These are phyloP conservation scores for Solanum hybrid DNA, from an alignment of 305 asterid species.

Conservation along the genomic window DNA sequence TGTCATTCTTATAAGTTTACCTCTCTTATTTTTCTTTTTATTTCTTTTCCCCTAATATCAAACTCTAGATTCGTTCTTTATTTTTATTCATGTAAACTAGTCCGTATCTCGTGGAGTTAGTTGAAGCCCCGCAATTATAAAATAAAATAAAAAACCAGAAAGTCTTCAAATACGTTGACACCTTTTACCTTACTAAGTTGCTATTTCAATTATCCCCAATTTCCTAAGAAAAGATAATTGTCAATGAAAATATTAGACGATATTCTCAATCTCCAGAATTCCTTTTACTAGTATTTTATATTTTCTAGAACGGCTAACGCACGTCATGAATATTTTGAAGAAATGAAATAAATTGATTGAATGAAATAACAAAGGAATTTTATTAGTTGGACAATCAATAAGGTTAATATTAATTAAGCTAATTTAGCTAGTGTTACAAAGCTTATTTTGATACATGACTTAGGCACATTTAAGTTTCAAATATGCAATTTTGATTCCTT, in stretches of 20 bases:
- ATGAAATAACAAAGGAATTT: not conserved
- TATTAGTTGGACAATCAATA: not conserved
- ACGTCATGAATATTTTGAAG: not conserved
- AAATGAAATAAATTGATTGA: not conserved
- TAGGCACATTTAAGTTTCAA: not conserved
- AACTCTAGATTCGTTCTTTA: not conserved
- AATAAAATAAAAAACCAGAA: not conserved
- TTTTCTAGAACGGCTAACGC: not conserved
- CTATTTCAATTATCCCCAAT: not conserved
- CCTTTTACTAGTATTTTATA: not conserved
- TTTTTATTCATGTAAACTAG: not conserved
- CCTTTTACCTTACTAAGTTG: not conserved
- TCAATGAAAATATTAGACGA: not conserved
- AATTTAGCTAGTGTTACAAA: not conserved
- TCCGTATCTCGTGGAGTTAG: not conserved
- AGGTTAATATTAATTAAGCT: not conserved
- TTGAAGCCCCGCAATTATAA: not conserved
- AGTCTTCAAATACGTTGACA: not conserved
- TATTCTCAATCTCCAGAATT: not conserved
- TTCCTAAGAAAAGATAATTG: not conserved
- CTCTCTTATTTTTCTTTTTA: not conserved
- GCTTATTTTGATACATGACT: not conserved
- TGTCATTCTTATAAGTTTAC: not conserved
- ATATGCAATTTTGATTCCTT: not conserved
- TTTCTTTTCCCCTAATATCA: not conserved